phyloP scores from a whole-genome alignment of 306 rosid species.

The Malus orientalis region DNA sequence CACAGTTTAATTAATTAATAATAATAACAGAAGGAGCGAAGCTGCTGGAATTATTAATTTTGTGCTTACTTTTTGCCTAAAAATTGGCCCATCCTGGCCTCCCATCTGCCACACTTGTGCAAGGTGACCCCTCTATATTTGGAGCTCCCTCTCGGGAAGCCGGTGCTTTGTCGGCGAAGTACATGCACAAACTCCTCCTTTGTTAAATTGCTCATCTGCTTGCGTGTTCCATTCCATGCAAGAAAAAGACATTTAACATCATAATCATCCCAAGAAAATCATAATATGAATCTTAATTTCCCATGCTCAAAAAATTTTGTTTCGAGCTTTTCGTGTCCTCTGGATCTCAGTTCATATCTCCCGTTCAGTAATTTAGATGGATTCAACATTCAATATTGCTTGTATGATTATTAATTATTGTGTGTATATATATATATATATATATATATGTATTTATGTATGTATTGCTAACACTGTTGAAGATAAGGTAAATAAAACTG shows the following conservation, averaged over 20 bases:
- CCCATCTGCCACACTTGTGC: constrained; percentile 99
- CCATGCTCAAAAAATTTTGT: too few species aligned
- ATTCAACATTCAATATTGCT: too few species aligned
- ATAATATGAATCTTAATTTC: too few species aligned
- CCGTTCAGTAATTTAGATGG: too few species aligned
- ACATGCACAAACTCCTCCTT: constrained; percentile 99
- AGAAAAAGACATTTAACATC: neutral
- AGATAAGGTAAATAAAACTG: constrained; percentile 21
- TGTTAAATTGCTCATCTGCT: constrained; percentile 78
- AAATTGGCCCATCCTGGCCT: constrained; percentile 98
- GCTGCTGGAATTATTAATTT: neutral
- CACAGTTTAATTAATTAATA: neutral
- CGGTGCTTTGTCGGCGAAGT: constrained; percentile 98
- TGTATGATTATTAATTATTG: too few species aligned
- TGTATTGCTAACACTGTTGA: neutral
- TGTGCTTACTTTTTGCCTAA: constrained; percentile 81
- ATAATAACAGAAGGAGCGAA: neutral
- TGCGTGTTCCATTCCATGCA: constrained; percentile 1
- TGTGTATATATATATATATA: neutral
- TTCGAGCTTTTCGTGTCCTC: too few species aligned
- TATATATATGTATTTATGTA: neutral
- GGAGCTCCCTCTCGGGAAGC: constrained; percentile 98
- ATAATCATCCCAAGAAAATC: neutral
- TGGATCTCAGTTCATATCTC: too few species aligned
- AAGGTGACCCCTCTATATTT: constrained; percentile 97